Conservation (phyloP, 768 basidiomycete species). For the Lentinula lateritia region DNA sequence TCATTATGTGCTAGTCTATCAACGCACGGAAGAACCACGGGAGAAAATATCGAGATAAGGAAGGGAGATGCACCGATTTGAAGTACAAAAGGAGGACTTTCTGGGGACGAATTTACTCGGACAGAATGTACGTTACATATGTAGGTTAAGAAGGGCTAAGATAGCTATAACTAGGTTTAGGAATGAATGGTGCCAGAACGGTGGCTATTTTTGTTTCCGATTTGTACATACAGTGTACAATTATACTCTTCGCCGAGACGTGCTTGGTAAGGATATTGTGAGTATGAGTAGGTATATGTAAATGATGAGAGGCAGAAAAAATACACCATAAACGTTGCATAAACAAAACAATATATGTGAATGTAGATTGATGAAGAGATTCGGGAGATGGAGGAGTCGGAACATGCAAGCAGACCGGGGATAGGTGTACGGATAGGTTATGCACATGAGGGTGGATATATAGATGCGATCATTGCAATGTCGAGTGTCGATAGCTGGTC, state of each 20-base stretch:
- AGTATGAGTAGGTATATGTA: too few relatives aligned
- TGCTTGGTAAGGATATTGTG: too few relatives aligned
- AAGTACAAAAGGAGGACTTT: not conserved
- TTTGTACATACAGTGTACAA: too few relatives aligned
- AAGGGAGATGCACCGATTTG: not conserved
- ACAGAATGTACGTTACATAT: not conserved
- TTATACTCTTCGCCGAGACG: too few relatives aligned
- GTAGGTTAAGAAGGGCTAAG: too few relatives aligned
- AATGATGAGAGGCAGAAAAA: too few relatives aligned
- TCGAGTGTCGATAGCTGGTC: not conserved
- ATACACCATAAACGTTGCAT: not conserved
- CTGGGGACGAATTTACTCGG: not conserved
- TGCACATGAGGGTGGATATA: not conserved
- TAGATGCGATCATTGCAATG: too few relatives aligned
- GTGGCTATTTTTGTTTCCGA: too few relatives aligned
- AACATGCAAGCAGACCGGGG: not conserved
- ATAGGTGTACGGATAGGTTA: not conserved
- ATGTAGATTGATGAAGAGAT: not conserved
- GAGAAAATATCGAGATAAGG: not conserved
- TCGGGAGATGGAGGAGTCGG: not conserved
- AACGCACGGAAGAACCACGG: not conserved
- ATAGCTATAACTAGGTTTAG: too few relatives aligned
- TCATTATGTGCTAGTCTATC: not conserved
- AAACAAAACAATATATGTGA: not conserved
- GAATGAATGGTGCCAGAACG: too few relatives aligned